Percentiles rank a stretch among this genome's conserved stretches.
phyloP scores from a whole-genome alignment of 139 green algal genomes.

The Asterochloris sp. region DNA sequence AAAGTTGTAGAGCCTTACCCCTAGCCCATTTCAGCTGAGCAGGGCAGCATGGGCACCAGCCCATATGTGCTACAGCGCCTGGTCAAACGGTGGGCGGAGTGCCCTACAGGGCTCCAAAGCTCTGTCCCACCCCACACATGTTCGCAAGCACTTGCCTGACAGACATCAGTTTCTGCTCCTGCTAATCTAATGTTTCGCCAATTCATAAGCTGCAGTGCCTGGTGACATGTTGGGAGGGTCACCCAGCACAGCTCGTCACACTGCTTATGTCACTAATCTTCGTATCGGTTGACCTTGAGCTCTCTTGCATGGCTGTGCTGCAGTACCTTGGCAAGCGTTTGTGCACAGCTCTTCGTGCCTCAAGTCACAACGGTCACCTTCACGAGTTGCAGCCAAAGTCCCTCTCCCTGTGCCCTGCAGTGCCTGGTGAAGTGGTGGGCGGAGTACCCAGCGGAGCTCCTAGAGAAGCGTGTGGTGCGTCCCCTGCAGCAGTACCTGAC shows the following conservation, averaged over 20 bases:
- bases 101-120: background rate
- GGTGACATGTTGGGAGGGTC: background rate
- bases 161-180: background rate
- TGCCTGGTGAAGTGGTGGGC: slow-evolving; percentile 85
- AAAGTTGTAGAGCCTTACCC: too few relatives aligned
- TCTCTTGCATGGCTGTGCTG: background rate
- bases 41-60: too few relatives aligned
- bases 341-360: background rate
- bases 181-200: background rate
- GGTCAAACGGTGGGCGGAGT: background rate
- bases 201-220: background rate
- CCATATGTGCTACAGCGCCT: background rate
- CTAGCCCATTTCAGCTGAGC: too few relatives aligned
- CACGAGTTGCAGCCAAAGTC: background rate
- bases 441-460: slow-evolving; percentile 69
- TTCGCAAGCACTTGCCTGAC: background rate
- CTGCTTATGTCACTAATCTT: background rate
- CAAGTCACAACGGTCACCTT: background rate
- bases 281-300: background rate
- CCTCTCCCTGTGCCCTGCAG: slow-evolving; percentile 22
- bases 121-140: too few relatives aligned
- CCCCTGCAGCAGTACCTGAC: slow-evolving; percentile 73
- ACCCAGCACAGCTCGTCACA: background rate
- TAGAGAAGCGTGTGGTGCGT: slow-evolving; percentile 60
- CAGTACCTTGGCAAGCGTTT: background rate